Conservation (phyloP, 129 eudicot genomes). For the carrot (Daucus carota) region DNA sequence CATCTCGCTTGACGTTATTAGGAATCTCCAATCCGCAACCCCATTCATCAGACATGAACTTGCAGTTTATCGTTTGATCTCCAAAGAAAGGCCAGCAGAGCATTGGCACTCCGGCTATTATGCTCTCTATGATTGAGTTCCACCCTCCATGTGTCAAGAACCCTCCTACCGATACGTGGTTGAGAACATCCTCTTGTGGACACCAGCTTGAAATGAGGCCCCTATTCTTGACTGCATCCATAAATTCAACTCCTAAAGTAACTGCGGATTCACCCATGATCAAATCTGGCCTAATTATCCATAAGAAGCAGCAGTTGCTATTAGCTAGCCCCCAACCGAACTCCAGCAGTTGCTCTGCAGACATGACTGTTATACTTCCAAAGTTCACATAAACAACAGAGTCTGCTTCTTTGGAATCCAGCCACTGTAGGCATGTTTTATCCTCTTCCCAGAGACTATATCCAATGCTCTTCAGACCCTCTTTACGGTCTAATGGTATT, state of each 20-base stretch:
- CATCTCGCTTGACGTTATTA: not conserved
- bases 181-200: not conserved
- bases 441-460: not conserved
- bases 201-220: not conserved
- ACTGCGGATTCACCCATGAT: not conserved
- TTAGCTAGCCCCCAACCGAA: not conserved
- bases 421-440: not conserved
- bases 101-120: not conserved
- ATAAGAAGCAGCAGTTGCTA: not conserved
- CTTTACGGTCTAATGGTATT: not conserved
- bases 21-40: not conserved
- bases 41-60: not conserved
- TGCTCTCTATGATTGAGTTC: not conserved
- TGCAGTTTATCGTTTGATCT: not conserved
- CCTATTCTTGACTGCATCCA: not conserved
- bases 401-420: not conserved
- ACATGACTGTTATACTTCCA: not conserved
- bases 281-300: not conserved
- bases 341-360: too few species aligned
- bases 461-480: not conserved
- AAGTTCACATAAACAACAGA: not conserved
- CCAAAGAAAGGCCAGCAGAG: not conserved
- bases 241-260: not conserved
- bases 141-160: not conserved
- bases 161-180: not conserved